Percentiles rank a stretch among this genome's conserved stretches.
phyloP scores from a whole-genome alignment of 2,329 filamentous ascomycete species.

The Sclerotinia borealis region DNA sequence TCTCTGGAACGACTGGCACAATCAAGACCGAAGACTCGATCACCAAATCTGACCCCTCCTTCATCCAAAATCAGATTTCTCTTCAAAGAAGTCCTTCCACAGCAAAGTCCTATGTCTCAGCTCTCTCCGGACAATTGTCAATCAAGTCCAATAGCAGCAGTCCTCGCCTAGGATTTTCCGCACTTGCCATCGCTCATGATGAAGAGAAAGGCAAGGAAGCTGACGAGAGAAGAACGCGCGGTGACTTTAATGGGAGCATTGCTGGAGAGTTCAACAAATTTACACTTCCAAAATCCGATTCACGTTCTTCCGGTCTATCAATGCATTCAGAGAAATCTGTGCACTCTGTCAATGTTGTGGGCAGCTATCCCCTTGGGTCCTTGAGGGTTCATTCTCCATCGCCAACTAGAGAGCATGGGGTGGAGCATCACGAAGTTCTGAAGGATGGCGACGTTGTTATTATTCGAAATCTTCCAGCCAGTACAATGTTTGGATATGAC shows the following conservation, averaged over 20 bases:
- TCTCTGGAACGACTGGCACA: conserved; percentile 5
- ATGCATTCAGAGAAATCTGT: conserved; percentile 27
- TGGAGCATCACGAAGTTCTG: conserved; percentile 25
- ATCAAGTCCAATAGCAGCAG: conserved; percentile 21
- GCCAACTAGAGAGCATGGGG: conserved; percentile 16
- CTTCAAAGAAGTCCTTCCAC: conserved; percentile 25
- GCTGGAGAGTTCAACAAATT: conserved; percentile 14
- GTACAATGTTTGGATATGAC: conserved; percentile 30
- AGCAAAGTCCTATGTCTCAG: conserved; percentile 19
- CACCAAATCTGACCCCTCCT: conserved; percentile 17
- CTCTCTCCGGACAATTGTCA: conserved; percentile 23
- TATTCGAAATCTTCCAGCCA: conserved; percentile 43
- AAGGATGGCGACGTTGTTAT: conserved; percentile 44
- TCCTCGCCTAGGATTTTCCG: conserved; percentile 5
- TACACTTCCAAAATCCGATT: conserved; percentile 24
- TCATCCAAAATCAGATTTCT: conserved; percentile 26
- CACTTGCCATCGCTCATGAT: conserved; percentile 11
- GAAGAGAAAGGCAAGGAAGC: conserved; percentile 11
- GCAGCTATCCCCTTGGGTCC: conserved; percentile 37
- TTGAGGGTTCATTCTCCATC: conserved; percentile 36
- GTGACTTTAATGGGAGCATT: conserved; percentile 16
- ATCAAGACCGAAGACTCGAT: conserved; percentile 2
- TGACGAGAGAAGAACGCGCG: conserved; percentile 13
- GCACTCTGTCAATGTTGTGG: conserved; percentile 31
- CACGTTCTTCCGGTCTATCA: conserved; percentile 16